Evolutionary conservation across 345 rosid genomes (phyloP).

Genomic region (Draba incana): DNA sequence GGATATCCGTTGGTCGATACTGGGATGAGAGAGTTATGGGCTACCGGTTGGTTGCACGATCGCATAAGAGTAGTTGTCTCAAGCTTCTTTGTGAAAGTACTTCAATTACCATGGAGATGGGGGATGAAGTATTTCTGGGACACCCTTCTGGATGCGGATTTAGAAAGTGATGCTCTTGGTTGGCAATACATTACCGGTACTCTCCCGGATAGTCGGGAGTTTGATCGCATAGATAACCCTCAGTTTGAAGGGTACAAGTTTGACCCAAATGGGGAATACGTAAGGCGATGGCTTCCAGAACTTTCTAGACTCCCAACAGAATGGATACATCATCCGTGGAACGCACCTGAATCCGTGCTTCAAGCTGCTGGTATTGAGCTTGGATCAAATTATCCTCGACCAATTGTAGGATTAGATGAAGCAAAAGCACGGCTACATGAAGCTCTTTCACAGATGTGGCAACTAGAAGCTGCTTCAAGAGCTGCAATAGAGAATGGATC

Average conservation of each 20-base stretch:
- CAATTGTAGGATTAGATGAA: slow-evolving; percentile 78
- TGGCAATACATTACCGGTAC: slow-evolving; percentile 99
- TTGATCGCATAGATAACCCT: slow-evolving; percentile 93
- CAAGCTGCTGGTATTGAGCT: slow-evolving; percentile 98
- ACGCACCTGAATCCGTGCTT: slow-evolving; percentile 88
- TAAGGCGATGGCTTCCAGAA: slow-evolving; percentile 97
- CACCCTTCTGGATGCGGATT: slow-evolving; percentile 92
- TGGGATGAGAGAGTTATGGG: slow-evolving; percentile 99
- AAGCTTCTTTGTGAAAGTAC: slow-evolving; percentile 95
- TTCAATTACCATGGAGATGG: slow-evolving; percentile 99
- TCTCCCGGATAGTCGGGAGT: slow-evolving; percentile 88
- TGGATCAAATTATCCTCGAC: slow-evolving; percentile 93
- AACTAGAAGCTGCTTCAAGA: slow-evolving; percentile 90
- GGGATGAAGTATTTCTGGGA: slow-evolving; percentile 99
- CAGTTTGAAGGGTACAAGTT: slow-evolving; percentile 95
- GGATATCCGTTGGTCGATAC: slow-evolving; percentile 99
- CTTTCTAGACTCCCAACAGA: slow-evolving; percentile 96
- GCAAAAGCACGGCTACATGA: slow-evolving; percentile 82
- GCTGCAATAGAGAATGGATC: slow-evolving; percentile 93
- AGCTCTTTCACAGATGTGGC: slow-evolving; percentile 95
- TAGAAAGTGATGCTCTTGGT: slow-evolving; percentile 97
- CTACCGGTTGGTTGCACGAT: slow-evolving; percentile 96
- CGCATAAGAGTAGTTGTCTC: slow-evolving; percentile 96
- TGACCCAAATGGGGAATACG: slow-evolving; percentile 94
- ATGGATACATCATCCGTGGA: slow-evolving; percentile 99